Evolutionary conservation across 306 rosid species (phyloP).

Genomic region (Fagus sylvatica): DNA sequence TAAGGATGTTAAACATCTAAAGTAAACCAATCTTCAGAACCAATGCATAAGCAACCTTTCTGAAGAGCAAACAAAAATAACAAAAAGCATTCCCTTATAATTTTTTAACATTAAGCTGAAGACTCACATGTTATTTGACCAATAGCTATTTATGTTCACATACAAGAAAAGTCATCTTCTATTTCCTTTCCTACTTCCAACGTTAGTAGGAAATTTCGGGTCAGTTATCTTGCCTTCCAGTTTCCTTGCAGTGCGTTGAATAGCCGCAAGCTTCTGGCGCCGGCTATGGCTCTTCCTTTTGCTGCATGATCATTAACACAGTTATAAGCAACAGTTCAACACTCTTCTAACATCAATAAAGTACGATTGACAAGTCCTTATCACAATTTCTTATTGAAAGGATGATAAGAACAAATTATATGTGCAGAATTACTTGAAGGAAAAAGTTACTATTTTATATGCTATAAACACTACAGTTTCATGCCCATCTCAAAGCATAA

Average conservation of each 20-base stretch:
- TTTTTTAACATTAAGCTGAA: slow-evolving; percentile 11
- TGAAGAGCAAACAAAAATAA: slow-evolving; percentile 2
- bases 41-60: neutral
- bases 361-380: neutral
- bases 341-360: slow-evolving; percentile 12
- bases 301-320: slow-evolving; percentile 34
- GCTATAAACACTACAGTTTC: neutral
- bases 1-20: neutral
- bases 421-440: neutral
- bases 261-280: slow-evolving; percentile 69
- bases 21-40: neutral
- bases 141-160: slow-evolving; percentile 26
- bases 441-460: neutral
- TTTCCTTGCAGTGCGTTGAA: slow-evolving; percentile 64
- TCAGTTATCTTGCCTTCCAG: slow-evolving; percentile 54
- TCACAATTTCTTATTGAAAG: neutral
- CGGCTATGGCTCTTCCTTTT: slow-evolving; percentile 52
- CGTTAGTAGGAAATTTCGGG: slow-evolving; percentile 38
- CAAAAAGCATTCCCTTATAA: slow-evolving; percentile 8
- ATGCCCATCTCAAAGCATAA: slow-evolving; percentile 3
- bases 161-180: slow-evolving; percentile 49
- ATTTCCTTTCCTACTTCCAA: slow-evolving; percentile 48
- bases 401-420: neutral
- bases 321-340: neutral
- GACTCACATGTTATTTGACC: slow-evolving; percentile 17